A percentile compares a stretch with the other conserved stretches of the same genome.
phyloP scores from a whole-genome alignment of 768 basidiomycete species.

The Russula lepida region DNA sequence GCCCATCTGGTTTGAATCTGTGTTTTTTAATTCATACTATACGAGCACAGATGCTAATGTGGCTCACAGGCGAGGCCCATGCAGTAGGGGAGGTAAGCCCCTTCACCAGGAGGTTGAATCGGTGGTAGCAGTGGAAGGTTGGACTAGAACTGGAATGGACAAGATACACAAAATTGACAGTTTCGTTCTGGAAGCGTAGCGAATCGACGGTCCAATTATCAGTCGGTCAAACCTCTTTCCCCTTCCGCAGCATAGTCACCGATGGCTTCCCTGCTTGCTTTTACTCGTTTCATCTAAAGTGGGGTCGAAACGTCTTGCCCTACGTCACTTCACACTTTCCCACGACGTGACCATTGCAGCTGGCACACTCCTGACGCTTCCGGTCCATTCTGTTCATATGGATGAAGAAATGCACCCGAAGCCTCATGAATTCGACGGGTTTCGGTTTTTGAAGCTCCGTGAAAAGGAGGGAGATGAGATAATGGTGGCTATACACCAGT shows the following conservation, averaged over 20 bases:
- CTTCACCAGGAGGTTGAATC: slow-evolving; percentile 23
- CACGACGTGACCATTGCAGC: slow-evolving; percentile 31
- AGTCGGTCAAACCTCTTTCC: background rate
- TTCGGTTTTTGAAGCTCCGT: slow-evolving; percentile 33
- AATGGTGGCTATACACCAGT: slow-evolving; percentile 25
- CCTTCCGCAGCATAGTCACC: background rate
- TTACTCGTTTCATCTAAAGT: slow-evolving; percentile 8
- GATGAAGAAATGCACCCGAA: slow-evolving; percentile 24
- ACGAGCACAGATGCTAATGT: slow-evolving; percentile 29
- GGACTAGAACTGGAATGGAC: slow-evolving; percentile 26
- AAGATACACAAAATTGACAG: slow-evolving; percentile 32
- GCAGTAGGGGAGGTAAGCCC: slow-evolving; percentile 24
- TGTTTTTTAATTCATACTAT: background rate
- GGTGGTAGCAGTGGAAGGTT: slow-evolving; percentile 19
- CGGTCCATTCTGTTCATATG: slow-evolving; percentile 25
- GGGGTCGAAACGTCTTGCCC: slow-evolving; percentile 20
- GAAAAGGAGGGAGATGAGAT: slow-evolving; percentile 27
- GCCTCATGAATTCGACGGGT: slow-evolving; percentile 32
- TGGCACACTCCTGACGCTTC: slow-evolving; percentile 27
- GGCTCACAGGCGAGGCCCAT: slow-evolving; percentile 32
- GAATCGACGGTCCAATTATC: slow-evolving; percentile 19
- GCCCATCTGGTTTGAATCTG: background rate
- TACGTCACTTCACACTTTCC: slow-evolving; percentile 29
- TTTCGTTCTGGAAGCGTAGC: slow-evolving; percentile 28
- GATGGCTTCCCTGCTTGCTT: background rate